phyloP scores from a whole-genome alignment of 768 basidiomycete genomes.

The Naganishia vishniacii region DNA sequence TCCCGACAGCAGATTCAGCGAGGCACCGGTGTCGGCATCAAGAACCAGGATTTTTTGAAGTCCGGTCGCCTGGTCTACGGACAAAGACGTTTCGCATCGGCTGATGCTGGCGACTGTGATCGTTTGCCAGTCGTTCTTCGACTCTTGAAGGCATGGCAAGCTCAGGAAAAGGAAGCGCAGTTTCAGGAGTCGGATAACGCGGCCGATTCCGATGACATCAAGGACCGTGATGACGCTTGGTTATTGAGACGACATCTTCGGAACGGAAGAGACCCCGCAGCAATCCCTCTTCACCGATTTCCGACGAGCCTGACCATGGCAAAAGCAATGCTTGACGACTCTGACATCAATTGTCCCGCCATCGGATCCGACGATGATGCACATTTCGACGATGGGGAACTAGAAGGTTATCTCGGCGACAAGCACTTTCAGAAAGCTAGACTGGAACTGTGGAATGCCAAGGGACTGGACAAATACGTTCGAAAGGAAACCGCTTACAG shows the following conservation, averaged over 20 bases:
- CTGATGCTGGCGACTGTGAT: too few species aligned
- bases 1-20: not conserved
- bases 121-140: not conserved
- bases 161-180: not conserved
- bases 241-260: slow-evolving; percentile 6
- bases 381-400: slow-evolving; percentile 10
- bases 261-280: not conserved
- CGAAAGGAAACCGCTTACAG: not conserved
- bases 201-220: too few species aligned
- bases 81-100: too few species aligned
- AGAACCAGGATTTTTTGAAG: not conserved
- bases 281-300: not conserved
- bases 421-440: not conserved
- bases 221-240: not conserved
- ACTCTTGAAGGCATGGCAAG: slow-evolving; percentile 1
- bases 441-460: slow-evolving; percentile 3
- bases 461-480: slow-evolving; percentile 12
- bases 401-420: slow-evolving; percentile 9
- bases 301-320: not conserved
- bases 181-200: not conserved
- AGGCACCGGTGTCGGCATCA: not conserved
- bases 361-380: slow-evolving; percentile 2
- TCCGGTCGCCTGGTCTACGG: slow-evolving; percentile 1
- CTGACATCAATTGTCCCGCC: not conserved
- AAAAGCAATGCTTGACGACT: slow-evolving; percentile 4